Percentiles rank a stretch among this genome's conserved stretches.
Conservation (phyloP, 768 basidiomycete genomes). For the Russula sp. region DNA sequence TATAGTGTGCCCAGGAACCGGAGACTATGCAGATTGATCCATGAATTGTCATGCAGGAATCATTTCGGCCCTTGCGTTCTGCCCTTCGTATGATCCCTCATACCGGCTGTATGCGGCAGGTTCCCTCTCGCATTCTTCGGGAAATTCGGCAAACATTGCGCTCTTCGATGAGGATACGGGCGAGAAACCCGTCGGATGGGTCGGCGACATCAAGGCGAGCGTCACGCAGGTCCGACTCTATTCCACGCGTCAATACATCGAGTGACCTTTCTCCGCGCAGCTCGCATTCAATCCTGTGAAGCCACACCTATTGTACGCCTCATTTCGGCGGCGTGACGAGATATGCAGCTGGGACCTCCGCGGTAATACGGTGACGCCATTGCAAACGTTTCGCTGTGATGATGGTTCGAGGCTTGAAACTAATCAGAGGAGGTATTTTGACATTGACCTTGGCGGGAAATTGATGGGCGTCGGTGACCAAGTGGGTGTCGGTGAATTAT, state of each 20-base stretch:
- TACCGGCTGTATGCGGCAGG: slow-evolving; percentile 74
- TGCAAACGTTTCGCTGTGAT: slow-evolving; percentile 33
- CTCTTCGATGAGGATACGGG: slow-evolving; percentile 58
- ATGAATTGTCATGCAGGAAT: slow-evolving; percentile 46
- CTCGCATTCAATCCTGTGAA: slow-evolving; percentile 69
- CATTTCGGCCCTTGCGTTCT: slow-evolving; percentile 78
- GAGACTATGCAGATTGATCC: not conserved
- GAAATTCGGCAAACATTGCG: slow-evolving; percentile 49
- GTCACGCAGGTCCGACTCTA: slow-evolving; percentile 48
- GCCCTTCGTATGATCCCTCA: slow-evolving; percentile 46
- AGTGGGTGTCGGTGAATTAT: slow-evolving; percentile 37
- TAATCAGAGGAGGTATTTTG: slow-evolving; percentile 78
- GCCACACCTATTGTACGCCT: slow-evolving; percentile 70
- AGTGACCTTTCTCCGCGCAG: slow-evolving; percentile 33
- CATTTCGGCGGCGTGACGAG: slow-evolving; percentile 58
- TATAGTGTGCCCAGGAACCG: not conserved
- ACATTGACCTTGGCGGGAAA: slow-evolving; percentile 61
- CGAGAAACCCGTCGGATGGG: slow-evolving; percentile 49
- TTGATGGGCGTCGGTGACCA: slow-evolving; percentile 63
- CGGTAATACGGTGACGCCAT: slow-evolving; percentile 41
- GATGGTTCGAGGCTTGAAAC: slow-evolving; percentile 31
- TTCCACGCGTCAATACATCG: not conserved
- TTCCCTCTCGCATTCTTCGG: slow-evolving; percentile 48
- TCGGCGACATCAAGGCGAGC: slow-evolving; percentile 49
- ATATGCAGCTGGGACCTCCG: slow-evolving; percentile 82